Evolutionary conservation across 495 filamentous ascomycete species (phyloP), one percentile per base, ranked within the genome.

Genomic region (Daldinia decipiens): DNA sequence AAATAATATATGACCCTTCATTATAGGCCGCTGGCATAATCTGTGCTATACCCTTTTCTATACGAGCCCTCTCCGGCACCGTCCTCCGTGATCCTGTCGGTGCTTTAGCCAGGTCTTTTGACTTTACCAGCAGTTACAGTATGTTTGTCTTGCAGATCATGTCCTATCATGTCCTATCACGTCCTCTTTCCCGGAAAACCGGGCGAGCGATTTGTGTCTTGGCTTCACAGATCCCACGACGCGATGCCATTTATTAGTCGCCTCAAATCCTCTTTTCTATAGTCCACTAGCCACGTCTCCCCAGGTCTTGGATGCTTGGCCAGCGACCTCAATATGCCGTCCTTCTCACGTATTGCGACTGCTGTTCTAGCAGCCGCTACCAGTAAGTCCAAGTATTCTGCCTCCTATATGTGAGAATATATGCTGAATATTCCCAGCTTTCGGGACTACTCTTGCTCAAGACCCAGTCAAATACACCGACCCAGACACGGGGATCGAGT

Each of bases 401-500:
- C 5, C 15, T 40, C 7, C 17, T 54, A 40, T 17, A 38, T 21
- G 24, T 12, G 29, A 52, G 12, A 43, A 53, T 34, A 38, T 17
- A n/a, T 31, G 21, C 74, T 77, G 31, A 77, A 61, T 45, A 8
- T 27, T 40, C 5, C 15, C 26, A 77, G 74, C 69, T 58, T 45
- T 75, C 56, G 62, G 68, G 59, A 59, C 65, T 59, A 71, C 71
- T 50, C 59, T 72, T 53, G 76, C 73, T 66, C 73, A 75, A 65
- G 73, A 70, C 0, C 62, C 72, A 3, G 65, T 72, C 27, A 57
- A 70, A 1, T 84, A 84, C 67, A 82, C 75, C 15, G 83, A 85
- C 47, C 66, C 77, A 4, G 70, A 68, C 8, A 82, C 77, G 36
- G 79, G 79, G 29, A 85, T 85, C 53, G 73, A 68, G 54, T 82